A percentile compares a stretch with the other conserved stretches of the same genome.
Conservation (phyloP, 768 basidiomycete genomes). For the Russula abietina region DNA sequence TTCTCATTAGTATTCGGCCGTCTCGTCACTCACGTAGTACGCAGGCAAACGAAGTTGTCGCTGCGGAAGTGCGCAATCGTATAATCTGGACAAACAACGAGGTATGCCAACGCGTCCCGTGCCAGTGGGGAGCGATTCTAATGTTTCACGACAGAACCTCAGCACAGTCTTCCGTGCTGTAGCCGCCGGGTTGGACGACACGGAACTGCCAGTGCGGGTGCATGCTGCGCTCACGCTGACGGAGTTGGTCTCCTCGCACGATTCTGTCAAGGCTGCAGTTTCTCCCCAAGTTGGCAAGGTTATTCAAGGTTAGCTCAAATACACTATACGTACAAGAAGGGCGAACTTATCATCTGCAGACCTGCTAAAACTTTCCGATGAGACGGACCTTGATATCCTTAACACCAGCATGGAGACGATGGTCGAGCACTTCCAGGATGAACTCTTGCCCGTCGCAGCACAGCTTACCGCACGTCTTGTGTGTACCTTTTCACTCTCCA, state of each 20-base stretch:
- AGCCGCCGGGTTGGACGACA: constrained; percentile 65
- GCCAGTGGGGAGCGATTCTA: background rate
- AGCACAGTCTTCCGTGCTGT: constrained; percentile 59
- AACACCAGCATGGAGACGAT: too few relatives aligned
- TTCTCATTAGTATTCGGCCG: background rate
- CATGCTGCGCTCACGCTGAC: constrained; percentile 78
- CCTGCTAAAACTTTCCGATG: too few relatives aligned
- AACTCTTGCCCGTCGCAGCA: constrained; percentile 77
- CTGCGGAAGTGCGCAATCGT: constrained; percentile 64
- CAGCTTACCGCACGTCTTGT: constrained; percentile 75
- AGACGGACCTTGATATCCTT: too few relatives aligned
- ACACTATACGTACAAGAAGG: background rate
- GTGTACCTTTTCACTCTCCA: constrained; percentile 28
- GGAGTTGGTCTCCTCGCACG: constrained; percentile 60
- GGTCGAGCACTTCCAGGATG: too few relatives aligned
- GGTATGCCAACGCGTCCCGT: constrained; percentile 34
- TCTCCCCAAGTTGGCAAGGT: too few relatives aligned
- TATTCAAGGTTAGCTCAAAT: constrained; percentile 55
- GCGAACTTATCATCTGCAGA: constrained; percentile 38
- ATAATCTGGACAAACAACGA: constrained; percentile 60
- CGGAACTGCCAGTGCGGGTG: constrained; percentile 76
- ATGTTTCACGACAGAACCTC: constrained; percentile 43
- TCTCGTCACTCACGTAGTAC: background rate
- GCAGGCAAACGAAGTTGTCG: constrained; percentile 80
- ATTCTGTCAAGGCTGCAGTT: too few relatives aligned